Conservation (phyloP, 2,329 filamentous ascomycete genomes). For the Penicillium italicum region DNA sequence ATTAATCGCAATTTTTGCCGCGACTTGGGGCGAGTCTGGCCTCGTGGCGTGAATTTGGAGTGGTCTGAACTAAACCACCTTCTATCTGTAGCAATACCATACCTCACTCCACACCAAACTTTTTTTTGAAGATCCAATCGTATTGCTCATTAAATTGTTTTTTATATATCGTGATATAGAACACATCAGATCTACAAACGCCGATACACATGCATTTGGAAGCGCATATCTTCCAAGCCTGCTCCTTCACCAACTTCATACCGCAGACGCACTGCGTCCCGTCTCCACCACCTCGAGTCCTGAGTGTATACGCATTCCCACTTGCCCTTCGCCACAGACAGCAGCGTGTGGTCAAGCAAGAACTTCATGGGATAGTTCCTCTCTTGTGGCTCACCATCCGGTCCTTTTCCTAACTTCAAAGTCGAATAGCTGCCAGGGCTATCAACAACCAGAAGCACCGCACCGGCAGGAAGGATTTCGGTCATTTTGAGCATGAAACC, state of each 20-base stretch:
- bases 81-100: conserved; percentile 28
- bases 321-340: conserved; percentile 46
- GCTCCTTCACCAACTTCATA: conserved; percentile 90
- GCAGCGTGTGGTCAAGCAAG: conserved; percentile 77
- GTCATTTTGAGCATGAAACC: conserved; percentile 69
- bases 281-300: conserved; percentile 81
- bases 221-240: conserved; percentile 88
- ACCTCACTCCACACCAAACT: conserved; percentile 21
- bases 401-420: conserved; percentile 60
- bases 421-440: conserved; percentile 92
- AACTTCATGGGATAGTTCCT: conserved; percentile 89
- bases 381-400: conserved; percentile 41
- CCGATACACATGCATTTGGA: conserved; percentile 81
- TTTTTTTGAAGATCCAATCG: conserved; percentile 2
- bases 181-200: conserved; percentile 26
- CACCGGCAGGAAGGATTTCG: conserved; percentile 52
- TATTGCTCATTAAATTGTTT: conserved; percentile 7
- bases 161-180: conserved; percentile 1
- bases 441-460: conserved; percentile 80
- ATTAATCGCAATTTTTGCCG: conserved; percentile 26
- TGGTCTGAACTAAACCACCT: conserved; percentile 23
- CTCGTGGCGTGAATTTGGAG: conserved; percentile 26
- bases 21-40: conserved; percentile 29
- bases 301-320: conserved; percentile 76
- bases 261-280: conserved; percentile 57